These are phyloP conservation scores for Aureoboletus auriporus DNA, from an alignment of 768 basidiomycete genomes.

Conservation along the genomic window DNA sequence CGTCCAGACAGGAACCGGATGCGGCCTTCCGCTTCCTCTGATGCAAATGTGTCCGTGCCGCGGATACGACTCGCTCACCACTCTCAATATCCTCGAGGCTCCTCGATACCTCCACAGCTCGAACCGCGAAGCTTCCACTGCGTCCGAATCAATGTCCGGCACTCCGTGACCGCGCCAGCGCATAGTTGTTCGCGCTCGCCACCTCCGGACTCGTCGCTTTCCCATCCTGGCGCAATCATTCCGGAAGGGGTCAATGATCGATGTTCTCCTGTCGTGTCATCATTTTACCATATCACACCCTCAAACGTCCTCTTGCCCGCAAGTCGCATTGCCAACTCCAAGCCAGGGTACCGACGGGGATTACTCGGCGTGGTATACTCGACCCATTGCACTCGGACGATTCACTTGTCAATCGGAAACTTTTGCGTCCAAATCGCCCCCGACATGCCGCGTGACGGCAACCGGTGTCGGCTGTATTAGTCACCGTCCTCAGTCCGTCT, in stretches of 20 bases:
- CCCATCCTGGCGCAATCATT: constrained; percentile 19
- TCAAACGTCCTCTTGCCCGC: constrained; percentile 9
- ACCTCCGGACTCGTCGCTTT: constrained; percentile 15
- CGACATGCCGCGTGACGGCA: too few species aligned
- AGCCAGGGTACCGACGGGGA: constrained; percentile 31
- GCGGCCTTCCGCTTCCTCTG: constrained; percentile 29
- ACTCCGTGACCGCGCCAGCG: constrained; percentile 21
- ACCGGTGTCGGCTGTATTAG: too few species aligned
- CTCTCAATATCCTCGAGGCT: constrained; percentile 9
- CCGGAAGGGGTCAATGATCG: constrained; percentile 11
- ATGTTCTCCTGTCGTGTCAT: constrained; percentile 3
- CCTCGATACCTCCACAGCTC: neutral
- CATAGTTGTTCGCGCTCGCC: neutral
- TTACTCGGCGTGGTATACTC: constrained; percentile 24
- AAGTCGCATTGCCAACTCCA: constrained; percentile 10
- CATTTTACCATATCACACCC: constrained; percentile 13
- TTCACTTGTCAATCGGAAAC: too few species aligned
- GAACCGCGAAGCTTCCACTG: constrained; percentile 28
- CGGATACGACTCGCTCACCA: neutral
- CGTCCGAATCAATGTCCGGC: constrained; percentile 27
- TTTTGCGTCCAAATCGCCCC: too few species aligned
- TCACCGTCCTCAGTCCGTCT: constrained; percentile 19
- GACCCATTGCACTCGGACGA: neutral
- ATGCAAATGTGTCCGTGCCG: constrained; percentile 17
- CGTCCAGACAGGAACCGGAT: constrained; percentile 8